Conservation (phyloP, 305 asterid species). For the Fraxinus dipetala region DNA sequence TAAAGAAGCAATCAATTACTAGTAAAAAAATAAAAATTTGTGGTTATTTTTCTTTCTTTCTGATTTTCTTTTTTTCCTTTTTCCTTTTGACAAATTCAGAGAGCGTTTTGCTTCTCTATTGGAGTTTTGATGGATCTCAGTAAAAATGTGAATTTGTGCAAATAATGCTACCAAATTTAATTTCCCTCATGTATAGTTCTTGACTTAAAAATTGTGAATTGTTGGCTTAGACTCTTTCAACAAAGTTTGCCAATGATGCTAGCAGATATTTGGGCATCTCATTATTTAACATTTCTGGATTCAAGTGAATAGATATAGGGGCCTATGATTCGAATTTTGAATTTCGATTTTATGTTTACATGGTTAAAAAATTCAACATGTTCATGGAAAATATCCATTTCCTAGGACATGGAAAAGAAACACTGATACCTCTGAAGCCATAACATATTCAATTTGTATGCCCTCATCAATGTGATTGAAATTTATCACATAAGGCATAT, state of each 20-base stretch:
- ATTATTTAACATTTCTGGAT: background rate
- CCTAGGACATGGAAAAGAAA: background rate
- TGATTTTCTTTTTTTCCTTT: background rate
- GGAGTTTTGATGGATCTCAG: background rate
- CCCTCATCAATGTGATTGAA: background rate
- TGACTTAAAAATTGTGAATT: background rate
- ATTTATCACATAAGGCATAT: background rate
- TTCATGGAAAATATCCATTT: background rate
- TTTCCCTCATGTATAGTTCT: background rate
- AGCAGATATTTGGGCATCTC: background rate
- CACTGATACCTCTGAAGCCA: background rate
- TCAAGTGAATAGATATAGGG: background rate
- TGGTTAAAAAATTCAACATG: background rate
- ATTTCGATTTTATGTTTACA: background rate
- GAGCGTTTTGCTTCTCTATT: background rate
- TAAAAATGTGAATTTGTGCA: background rate
- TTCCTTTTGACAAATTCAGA: background rate
- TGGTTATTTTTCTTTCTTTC: background rate
- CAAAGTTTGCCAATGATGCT: background rate
- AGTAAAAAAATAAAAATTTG: background rate
- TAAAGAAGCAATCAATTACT: background rate
- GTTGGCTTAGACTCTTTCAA: background rate
- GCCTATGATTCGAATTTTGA: background rate
- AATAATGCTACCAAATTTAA: background rate
- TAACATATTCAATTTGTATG: background rate